Base-by-base conservation (phyloP, 2,329 filamentous ascomycete species). In the Alternaria sp. region DNA sequence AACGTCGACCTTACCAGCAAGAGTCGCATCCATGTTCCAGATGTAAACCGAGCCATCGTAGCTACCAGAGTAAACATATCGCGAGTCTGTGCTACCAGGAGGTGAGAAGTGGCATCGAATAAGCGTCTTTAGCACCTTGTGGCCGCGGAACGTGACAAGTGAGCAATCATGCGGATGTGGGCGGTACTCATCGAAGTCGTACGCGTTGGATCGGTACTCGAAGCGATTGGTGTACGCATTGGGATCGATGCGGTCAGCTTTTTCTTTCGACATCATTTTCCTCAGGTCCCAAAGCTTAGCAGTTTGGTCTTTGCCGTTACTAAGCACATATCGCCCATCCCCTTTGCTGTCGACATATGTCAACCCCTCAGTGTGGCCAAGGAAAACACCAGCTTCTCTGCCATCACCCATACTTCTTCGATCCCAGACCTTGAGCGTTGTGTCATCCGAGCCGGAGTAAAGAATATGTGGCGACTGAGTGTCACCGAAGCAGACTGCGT, bases 211-310 rank as follows among this genome's bases (percentile, higher is more conserved):
- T 13, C 91, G 87, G 76, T 94, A 95, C 75, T 95, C 91, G 71
- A 91, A 94, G 60, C 84, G 82, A 42, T 84, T 86, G 0, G 84
- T 86, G 68, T 85, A 82, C 39, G 81, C 78, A n/a, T 81, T 79
- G 4, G 85, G 83, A 60, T 88, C 82, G 52, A 88, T 79, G 31
- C 81, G 78, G 44, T 83, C 81, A 58, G 87, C 90, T 51, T 83
- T 81, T 33, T 88, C 84, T 0, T 90, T 89, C 5, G 88, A 88
- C 82, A 95, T 91, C 84, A 93, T 94, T 83, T 91, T 96, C 51
- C 94, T 85, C 55, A 97, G 76, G 76, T 99, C 95, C 95, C 95
- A 99, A 0, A 99, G 84, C 79, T 98, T 98, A 87, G 96, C 96
- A 40, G 89, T 94, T 77, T 98, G 95, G 73, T 99, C 95, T 74